Evolutionary conservation across 768 basidiomycete genomes (phyloP).

Genomic region (Podaxis mareebaensis): DNA sequence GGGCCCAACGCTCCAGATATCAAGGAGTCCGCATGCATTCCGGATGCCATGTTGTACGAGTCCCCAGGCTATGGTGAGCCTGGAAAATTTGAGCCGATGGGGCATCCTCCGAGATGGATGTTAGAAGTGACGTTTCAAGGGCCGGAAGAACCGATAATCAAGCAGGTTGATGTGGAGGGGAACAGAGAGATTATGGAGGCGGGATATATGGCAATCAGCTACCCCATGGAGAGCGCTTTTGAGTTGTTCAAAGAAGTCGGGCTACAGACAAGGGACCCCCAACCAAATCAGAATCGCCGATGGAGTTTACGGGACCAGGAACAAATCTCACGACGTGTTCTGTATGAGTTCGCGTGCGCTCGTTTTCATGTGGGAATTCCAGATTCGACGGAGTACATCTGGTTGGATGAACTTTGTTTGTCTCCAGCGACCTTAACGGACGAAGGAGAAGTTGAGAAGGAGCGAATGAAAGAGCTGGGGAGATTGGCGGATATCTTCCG

Average conservation of each 20-base stretch:
- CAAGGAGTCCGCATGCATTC: background rate
- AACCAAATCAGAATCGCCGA: background rate
- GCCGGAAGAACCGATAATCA: background rate
- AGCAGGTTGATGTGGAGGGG: background rate
- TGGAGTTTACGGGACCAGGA: background rate
- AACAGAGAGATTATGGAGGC: background rate
- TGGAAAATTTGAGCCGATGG: background rate
- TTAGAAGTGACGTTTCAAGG: slow-evolving; percentile 1
- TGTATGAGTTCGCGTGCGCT: background rate
- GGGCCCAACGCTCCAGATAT: too few species aligned
- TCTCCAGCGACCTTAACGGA: background rate
- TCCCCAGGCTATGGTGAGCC: background rate
- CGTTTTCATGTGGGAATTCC: background rate
- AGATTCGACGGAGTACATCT: background rate
- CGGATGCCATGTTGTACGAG: slow-evolving; percentile 1
- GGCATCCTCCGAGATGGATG: background rate
- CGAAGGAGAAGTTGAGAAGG: background rate
- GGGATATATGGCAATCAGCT: background rate
- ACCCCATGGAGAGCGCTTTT: background rate
- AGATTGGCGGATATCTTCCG: background rate
- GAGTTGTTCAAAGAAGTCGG: background rate
- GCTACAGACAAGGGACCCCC: background rate
- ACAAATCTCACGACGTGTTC: background rate
- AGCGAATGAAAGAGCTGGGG: background rate
- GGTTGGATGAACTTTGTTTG: background rate